A percentile compares a stretch with the other conserved stretches of the same genome.
Conservation (phyloP, 2,329 filamentous ascomycete genomes). For the Claviceps africana region DNA sequence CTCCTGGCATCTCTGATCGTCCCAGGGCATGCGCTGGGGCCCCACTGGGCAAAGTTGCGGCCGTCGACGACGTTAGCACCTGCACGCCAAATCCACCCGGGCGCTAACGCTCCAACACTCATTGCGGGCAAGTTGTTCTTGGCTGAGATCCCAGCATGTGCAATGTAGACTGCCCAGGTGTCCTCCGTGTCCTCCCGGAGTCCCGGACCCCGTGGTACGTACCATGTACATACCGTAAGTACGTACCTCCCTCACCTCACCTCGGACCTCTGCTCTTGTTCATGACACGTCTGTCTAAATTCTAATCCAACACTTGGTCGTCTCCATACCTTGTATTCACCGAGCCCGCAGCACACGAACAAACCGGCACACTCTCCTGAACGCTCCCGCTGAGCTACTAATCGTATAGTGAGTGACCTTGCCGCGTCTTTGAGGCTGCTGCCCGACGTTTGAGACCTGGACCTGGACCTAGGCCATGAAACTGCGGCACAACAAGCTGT, state of each 20-base stretch:
- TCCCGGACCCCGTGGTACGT: no score
- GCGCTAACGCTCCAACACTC: neutral
- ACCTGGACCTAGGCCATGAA: no score
- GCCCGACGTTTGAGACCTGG: neutral
- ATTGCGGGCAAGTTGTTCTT: neutral
- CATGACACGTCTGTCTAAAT: constrained; percentile 1
- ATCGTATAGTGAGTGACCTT: neutral
- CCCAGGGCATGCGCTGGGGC: no score
- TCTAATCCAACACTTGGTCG: neutral
- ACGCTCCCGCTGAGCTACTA: no score
- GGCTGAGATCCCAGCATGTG: no score
- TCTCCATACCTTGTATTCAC: neutral
- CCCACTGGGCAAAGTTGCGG: no score
- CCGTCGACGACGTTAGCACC: neutral
- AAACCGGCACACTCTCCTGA: neutral
- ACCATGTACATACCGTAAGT: neutral
- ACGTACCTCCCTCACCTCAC: neutral
- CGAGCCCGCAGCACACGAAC: neutral
- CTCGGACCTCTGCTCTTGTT: neutral
- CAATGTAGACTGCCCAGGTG: no score
- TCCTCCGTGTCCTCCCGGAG: no score
- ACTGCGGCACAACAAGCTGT: neutral
- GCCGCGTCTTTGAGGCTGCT: neutral
- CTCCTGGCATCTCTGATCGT: no score
- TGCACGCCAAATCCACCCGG: neutral